Base-by-base conservation (phyloP, 148 eudicot genomes). In the Rhododendron griersonianum region DNA sequence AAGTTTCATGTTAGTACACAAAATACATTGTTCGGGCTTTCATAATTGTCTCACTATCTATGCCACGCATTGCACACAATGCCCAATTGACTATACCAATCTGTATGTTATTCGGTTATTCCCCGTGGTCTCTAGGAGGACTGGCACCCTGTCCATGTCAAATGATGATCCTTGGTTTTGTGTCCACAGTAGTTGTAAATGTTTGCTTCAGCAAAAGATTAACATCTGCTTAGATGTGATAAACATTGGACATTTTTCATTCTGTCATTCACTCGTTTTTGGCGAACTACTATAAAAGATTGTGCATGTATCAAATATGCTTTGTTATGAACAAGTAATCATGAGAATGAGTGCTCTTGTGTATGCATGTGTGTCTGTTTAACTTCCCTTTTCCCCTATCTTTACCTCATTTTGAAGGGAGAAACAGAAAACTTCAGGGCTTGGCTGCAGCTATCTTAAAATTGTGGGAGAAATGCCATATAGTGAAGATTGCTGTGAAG, bases 361-460 rank as follows among this genome's bases (percentile, higher is more conserved):
- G 45, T 55, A 55, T 81, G 9, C 69, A 55, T 55, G 50, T 37
- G 37, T 44, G 25, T 61, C 35, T 28, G 23, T 44, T 19, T 85
- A 9, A 25, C 47, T 71, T 69, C 74, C 37, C 10, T 2, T 28
- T 74, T 73, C 28, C 45, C 80, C 57, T 69, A n/a, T 44, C 19
- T 65, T 41, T 78, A 13, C 15, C 57, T 16, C 55, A 78, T 87
- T 89, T 81, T 91, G 89, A 86, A 97, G 99, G 99, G 86, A 95
- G 99, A 88, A 97, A 95, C 91, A 91, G 93, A 61, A 94, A 94
- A 87, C 96, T 94, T 86, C 98, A 97, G 90, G 99, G 99, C 67
- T 90, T 97, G 87, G 98, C 99, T 83, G 95, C 89, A 78, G 92
- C 99, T 71, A 94, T 97, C 81, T 81, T 97, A 73, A 95, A 95